Conservation (phyloP, 1,139 yeast genomes). For the Zygotorulaspora mrakii region DNA sequence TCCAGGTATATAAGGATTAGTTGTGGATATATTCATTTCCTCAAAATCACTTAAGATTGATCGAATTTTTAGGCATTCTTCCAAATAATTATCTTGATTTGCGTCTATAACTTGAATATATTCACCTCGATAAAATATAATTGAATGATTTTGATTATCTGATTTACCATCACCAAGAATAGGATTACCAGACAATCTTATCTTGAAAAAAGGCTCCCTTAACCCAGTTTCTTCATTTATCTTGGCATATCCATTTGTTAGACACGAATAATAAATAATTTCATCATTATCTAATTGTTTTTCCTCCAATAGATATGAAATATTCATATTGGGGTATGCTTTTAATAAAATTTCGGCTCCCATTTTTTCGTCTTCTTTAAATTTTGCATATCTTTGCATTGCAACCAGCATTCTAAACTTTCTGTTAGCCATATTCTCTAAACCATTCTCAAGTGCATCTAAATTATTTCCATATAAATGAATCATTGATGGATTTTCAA, state of each 20-base stretch:
- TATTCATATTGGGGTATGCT: constrained; percentile 58
- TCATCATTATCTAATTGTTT: constrained; percentile 35
- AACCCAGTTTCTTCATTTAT: constrained; percentile 41
- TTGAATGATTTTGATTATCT: constrained; percentile 75
- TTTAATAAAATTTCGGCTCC: constrained; percentile 55
- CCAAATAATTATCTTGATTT: constrained; percentile 81
- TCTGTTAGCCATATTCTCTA: constrained; percentile 53
- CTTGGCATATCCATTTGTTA: constrained; percentile 52
- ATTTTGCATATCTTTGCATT: constrained; percentile 59
- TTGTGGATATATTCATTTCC: constrained; percentile 43
- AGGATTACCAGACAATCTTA: constrained; percentile 77
- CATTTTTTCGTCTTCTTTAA: constrained; percentile 49
- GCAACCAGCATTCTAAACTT: constrained; percentile 69
- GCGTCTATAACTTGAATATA: constrained; percentile 86
- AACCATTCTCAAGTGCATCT: constrained; percentile 41
- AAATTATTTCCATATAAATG: constrained; percentile 39
- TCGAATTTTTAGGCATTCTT: constrained; percentile 78
- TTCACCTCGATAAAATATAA: constrained; percentile 81
- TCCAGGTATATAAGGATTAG: constrained; percentile 48
- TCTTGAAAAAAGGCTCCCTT: constrained; percentile 48
- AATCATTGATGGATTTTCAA: constrained; percentile 55
- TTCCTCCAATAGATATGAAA: constrained; percentile 58
- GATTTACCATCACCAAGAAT: constrained; percentile 88
- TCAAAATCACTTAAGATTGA: constrained; percentile 78
- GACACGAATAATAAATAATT: constrained; percentile 52